phyloP scores from a whole-genome alignment of 495 filamentous ascomycete genomes.

The Pyronema omphalodes region DNA sequence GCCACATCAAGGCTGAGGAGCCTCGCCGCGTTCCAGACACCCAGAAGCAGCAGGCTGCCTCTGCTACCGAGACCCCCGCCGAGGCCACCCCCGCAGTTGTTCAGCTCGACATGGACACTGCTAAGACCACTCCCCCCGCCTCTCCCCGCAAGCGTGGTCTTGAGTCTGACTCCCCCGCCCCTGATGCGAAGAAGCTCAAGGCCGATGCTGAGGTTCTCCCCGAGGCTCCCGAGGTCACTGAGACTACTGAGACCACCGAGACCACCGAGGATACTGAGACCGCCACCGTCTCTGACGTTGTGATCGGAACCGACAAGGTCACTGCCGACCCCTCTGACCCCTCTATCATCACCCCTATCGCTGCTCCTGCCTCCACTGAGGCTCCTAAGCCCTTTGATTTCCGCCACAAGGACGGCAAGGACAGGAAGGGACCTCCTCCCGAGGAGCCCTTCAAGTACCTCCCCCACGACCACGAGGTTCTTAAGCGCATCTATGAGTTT shows the following conservation, averaged over 20 bases:
- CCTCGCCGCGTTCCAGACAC: slow-evolving; percentile 22
- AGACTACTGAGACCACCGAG: slow-evolving; percentile 3
- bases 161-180: slow-evolving; percentile 18
- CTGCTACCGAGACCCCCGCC: slow-evolving; percentile 38
- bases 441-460: slow-evolving; percentile 93
- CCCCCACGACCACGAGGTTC: slow-evolving; percentile 47
- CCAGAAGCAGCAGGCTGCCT: slow-evolving; percentile 3
- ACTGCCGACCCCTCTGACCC: slow-evolving; percentile 1
- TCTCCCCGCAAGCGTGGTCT: slow-evolving; percentile 27
- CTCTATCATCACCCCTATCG: slow-evolving; percentile 1
- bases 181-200: slow-evolving; percentile 26
- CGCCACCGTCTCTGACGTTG: slow-evolving; percentile 5
- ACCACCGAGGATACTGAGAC: background rate
- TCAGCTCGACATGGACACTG: slow-evolving; percentile 13
- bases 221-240: slow-evolving; percentile 14
- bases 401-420: slow-evolving; percentile 24
- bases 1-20: slow-evolving; percentile 48
- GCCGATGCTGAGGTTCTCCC: slow-evolving; percentile 22
- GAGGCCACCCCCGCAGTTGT: slow-evolving; percentile 2
- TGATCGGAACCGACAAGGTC: slow-evolving; percentile 10
- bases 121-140: slow-evolving; percentile 10
- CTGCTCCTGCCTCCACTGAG: background rate
- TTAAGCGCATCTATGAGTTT: slow-evolving; percentile 56
- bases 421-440: slow-evolving; percentile 34
- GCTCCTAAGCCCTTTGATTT: background rate